Conservation (phyloP, 2,329 filamentous ascomycete genomes). For the Ascochyta viciae-villosae region DNA sequence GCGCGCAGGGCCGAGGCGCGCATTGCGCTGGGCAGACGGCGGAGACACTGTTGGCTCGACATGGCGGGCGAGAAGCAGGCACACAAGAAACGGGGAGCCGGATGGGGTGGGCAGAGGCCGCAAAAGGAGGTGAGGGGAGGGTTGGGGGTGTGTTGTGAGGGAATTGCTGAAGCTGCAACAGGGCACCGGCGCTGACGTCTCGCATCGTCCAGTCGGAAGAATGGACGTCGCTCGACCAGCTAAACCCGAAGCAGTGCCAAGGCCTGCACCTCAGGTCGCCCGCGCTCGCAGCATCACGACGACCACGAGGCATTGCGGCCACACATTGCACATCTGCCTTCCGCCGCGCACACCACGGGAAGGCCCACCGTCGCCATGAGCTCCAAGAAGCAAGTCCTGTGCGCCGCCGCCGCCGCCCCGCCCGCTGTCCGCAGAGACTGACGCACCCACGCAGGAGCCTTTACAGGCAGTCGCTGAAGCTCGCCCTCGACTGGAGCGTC, state of each 20-base stretch:
- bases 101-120: conserved; percentile 16
- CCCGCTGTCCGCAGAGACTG: conserved; percentile 32
- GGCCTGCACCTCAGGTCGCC: conserved; percentile 32
- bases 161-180: conserved; percentile 38
- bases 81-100: conserved; percentile 18
- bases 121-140: conserved; percentile 15
- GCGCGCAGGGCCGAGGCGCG: conserved; percentile 43
- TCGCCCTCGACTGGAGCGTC: conserved; percentile 93
- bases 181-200: conserved; percentile 37
- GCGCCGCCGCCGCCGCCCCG: conserved; percentile 25
- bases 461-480: conserved; percentile 91
- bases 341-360: conserved; percentile 22
- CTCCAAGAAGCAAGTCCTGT: conserved; percentile 49
- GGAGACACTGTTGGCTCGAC: conserved; percentile 50
- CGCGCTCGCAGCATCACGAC: conserved; percentile 25
- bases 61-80: conserved; percentile 28
- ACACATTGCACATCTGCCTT: conserved; percentile 19
- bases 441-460: conserved; percentile 63
- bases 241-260: conserved; percentile 30
- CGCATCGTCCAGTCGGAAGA: conserved; percentile 30
- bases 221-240: conserved; percentile 25
- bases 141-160: conserved; percentile 29
- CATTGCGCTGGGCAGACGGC: conserved; percentile 42
- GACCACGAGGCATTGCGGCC: conserved; percentile 42
- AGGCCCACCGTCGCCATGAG: conserved; percentile 46